Evolutionary conservation across 2,329 filamentous ascomycete genomes (phyloP), one percentile per base, ranked within the genome.

Genomic region (Pseudocercospora fijiensis): DNA sequence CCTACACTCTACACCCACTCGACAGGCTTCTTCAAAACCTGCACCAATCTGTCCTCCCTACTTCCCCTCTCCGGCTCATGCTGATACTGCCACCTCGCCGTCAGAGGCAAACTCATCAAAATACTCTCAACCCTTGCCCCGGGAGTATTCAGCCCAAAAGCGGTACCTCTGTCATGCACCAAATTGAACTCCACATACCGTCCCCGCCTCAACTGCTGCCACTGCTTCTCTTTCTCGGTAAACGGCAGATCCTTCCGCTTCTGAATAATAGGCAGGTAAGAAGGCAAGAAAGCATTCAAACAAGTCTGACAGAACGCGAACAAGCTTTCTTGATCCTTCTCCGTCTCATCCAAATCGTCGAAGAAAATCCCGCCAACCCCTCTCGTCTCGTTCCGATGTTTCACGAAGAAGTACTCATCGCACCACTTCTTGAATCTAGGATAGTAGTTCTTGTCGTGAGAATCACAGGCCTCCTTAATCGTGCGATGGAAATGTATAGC

Each of bases 151-250:
- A 99, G 81, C 1, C 95, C 95, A 77, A 99, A 99, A 7, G 90
- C 88, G 1, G 95, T 99, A 2, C 95, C 95, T 26, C 95, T 87
- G 80, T 99, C 95, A 79, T 99, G 93, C 61, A 99, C 92, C 41
- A 99, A 84, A 79, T 99, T 99, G 79, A 99, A 99, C 79, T 99
- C 95, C 67, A 99, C 95, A 76, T 99, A 99, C 73, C 92, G 85
- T n/a, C 95, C 95, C 69, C 95, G 83, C 57, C 95, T 86, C 67
- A 99, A 83, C 81, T 98, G 95, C 81, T 99, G 95, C 95, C 95
- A 99, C 69, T 91, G 87, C 82, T 96, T 97, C 80, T 97, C 90
- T 70, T 88, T 84, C 55, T 90, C 88, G 0, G 87, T 93, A 73
- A 87, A 99, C 0, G 91, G 88, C 92, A 97, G 92, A 72, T 96